These are phyloP conservation scores for Edaphochlamys debaryana DNA, from an alignment of 139 green algal species.

Conservation along the genomic window DNA sequence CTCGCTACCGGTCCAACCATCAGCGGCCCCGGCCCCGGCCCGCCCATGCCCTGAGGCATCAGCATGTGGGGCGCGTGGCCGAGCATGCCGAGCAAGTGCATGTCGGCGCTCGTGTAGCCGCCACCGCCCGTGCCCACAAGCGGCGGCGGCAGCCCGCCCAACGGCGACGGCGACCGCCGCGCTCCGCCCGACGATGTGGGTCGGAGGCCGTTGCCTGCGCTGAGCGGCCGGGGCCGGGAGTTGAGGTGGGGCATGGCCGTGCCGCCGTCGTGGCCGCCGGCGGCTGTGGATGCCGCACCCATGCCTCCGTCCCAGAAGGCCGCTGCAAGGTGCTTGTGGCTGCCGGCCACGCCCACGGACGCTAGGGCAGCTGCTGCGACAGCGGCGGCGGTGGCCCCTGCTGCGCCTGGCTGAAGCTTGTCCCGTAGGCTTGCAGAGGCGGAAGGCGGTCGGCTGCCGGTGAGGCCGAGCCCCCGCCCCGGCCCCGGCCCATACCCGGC, in stretches of 20 bases:
- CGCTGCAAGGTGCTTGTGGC: too few relatives aligned
- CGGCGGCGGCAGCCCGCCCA: background rate
- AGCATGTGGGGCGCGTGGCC: too few relatives aligned
- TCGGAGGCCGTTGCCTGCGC: background rate
- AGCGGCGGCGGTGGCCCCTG: background rate
- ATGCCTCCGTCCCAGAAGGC: slow-evolving; percentile 13
- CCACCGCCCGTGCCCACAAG: background rate
- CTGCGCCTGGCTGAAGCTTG: slow-evolving; percentile 29
- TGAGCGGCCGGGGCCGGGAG: background rate
- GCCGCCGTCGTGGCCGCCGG: background rate
- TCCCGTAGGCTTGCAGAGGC: slow-evolving; percentile 33
- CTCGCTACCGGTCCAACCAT: background rate
- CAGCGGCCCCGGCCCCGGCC: too few relatives aligned
- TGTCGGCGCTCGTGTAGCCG: background rate
- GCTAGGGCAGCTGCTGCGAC: slow-evolving; percentile 7
- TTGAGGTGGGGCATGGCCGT: background rate
- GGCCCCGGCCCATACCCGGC: background rate
- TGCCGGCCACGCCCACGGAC: too few relatives aligned
- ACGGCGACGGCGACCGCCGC: slow-evolving; percentile 9
- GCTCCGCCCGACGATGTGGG: background rate
- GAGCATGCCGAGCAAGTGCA: too few relatives aligned
- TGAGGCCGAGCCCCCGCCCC: background rate
- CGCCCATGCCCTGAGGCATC: too few relatives aligned
- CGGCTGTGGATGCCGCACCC: background rate
- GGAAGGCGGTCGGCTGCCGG: slow-evolving; percentile 37